Base-by-base conservation (phyloP, 1,139 yeast species). In the Zhuliangozyma parablackwelliae region DNA sequence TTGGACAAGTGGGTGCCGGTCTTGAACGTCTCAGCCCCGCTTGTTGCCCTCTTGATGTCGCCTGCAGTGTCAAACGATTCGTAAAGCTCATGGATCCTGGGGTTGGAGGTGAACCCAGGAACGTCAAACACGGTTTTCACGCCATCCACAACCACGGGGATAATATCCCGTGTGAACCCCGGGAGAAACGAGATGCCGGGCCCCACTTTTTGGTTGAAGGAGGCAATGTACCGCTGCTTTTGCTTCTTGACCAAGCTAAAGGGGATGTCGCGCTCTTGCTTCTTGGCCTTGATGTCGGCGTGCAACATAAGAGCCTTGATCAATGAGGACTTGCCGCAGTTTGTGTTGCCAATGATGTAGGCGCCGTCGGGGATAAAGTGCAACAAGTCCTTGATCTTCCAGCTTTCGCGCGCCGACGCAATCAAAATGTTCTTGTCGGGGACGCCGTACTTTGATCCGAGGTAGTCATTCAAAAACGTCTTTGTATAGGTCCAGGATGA, bases 311-410 rank as follows among this genome's bases (percentile, higher is more conserved):
- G 48, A n/a, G 75, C 54, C 46, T 71, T 75, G 3, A 82, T 69
- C 24, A 88, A 53, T 1, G 83, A 69, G 1, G 94, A 79, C 54
- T 88, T 88, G 1, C 97, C 97, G 11, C 79, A 69, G 51, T 87
- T 87, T 8, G 86, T 79, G 45, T 72, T 72, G 1, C 97, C 96
- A 10, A 87, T 63, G 27, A 88, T 56, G 51, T 78, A 82, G 23
- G 79, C 48, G 26, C 58, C 69, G 7, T 61, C 51, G 1, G 75
- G 69, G 21, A 78, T 53, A 9, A 54, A 46, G 2, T 57, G 38
- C 24, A 52, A 51, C 20, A 75, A 46, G 1, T 53, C 50, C 6
- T 60, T 57, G 5, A 75, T 49, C 32, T 75, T 72, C 90, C 89
- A 82, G 28, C 65, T 63, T 27, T 60, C 63, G 12, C 59, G 54